phyloP scores from a whole-genome alignment of 257 asterid species.

The Ophiorrhiza pumila region DNA sequence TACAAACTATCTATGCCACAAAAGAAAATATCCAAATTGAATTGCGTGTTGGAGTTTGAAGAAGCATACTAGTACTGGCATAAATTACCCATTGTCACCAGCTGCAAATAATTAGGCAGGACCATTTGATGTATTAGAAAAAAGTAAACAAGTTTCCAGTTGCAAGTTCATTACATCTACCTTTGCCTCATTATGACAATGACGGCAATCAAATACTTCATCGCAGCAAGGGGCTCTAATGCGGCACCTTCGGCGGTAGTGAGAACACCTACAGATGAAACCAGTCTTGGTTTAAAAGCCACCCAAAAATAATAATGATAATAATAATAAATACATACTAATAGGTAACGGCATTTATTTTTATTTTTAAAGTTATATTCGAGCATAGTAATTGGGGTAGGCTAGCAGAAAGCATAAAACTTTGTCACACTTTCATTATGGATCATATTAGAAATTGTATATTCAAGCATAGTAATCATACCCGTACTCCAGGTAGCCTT shows the following conservation, averaged over 20 bases:
- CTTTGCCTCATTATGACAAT: conserved; percentile 91
- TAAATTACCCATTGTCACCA: neutral
- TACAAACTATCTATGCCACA: neutral
- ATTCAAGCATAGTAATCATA: no score
- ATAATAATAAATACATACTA: neutral
- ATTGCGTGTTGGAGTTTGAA: neutral
- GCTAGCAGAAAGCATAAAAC: no score
- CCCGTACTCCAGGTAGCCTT: conserved; percentile 74
- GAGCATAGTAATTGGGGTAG: no score
- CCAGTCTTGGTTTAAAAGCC: neutral
- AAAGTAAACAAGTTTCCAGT: neutral
- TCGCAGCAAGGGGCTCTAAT: conserved; percentile 85
- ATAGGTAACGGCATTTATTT: neutral
- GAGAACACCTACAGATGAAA: conserved; percentile 58
- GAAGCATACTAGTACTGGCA: neutral
- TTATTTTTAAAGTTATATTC: no score
- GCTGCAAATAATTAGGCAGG: no score
- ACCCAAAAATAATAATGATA: neutral
- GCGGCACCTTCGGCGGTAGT: conserved; percentile 80
- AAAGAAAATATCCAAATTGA: neutral
- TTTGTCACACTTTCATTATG: no score
- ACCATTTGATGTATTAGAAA: neutral
- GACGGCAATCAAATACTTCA: conserved; percentile 78
- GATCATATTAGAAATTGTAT: no score
- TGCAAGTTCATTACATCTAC: conserved; percentile 29